Conservation (phyloP, 331 rosid genomes). For the Quercus phellos region DNA sequence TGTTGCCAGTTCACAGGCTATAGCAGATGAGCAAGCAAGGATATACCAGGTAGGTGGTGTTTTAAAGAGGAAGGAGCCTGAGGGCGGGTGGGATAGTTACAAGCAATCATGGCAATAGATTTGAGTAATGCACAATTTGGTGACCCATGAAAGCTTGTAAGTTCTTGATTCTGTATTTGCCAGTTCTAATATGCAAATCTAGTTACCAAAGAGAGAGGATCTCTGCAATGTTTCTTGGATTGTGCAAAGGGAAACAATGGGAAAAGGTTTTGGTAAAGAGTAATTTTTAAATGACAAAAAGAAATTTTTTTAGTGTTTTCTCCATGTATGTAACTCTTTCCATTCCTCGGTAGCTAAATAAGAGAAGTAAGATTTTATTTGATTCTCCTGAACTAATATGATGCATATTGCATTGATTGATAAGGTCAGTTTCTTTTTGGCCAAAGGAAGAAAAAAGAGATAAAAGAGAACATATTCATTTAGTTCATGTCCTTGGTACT, state of each 20-base stretch:
- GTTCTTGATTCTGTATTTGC: slow-evolving; percentile 1
- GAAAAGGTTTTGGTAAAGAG: not conserved
- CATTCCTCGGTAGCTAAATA: slow-evolving; percentile 1
- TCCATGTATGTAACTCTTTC: slow-evolving; percentile 2
- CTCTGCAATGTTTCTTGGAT: slow-evolving; percentile 1
- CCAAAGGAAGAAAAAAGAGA: not conserved
- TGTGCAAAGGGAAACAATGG: slow-evolving; percentile 1
- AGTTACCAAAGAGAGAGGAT: not conserved
- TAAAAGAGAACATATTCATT: not conserved
- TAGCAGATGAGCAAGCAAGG: slow-evolving; percentile 60
- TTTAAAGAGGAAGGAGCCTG: slow-evolving; percentile 85
- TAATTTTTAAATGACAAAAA: not conserved
- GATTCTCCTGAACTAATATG: not conserved
- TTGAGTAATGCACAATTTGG: not conserved
- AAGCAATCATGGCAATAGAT: slow-evolving; percentile 71
- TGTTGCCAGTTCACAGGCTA: slow-evolving; percentile 56
- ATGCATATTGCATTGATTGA: not conserved
- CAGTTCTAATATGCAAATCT: not conserved
- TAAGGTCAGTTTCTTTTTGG: not conserved
- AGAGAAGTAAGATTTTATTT: not conserved
- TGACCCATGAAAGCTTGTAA: not conserved
- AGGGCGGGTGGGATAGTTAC: slow-evolving; percentile 79
- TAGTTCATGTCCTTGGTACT: not conserved
- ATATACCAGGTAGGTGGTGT: slow-evolving; percentile 68
- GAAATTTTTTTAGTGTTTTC: not conserved